Percentiles rank a stretch among this genome's conserved stretches.
Conservation (phyloP, 257 asterid genomes). For the Leonotis leonurus region DNA sequence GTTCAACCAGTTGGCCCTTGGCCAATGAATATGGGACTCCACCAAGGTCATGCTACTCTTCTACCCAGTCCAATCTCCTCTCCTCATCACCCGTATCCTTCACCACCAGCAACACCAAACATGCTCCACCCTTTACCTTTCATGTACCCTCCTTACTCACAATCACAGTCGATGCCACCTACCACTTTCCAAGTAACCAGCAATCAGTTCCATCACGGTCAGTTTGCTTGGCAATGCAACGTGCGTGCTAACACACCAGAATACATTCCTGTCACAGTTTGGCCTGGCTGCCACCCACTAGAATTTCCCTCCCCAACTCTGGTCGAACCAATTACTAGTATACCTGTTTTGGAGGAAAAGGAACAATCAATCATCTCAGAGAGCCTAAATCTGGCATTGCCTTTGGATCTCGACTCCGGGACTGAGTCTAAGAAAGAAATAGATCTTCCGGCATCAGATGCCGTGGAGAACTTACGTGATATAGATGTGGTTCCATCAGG, state of each 20-base stretch:
- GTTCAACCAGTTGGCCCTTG: conserved; percentile 73
- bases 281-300: conserved; percentile 72
- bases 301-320: conserved; percentile 62
- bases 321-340: conserved; percentile 50
- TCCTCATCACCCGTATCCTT: conserved; percentile 82
- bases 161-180: conserved; percentile 59
- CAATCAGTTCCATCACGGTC: conserved; percentile 64
- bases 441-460: conserved; percentile 47
- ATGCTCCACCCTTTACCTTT: conserved; percentile 83
- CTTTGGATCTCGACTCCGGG: conserved; percentile 50
- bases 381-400: conserved; percentile 45
- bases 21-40: conserved; percentile 85
- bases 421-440: conserved; percentile 57
- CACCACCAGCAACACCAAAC: conserved; percentile 88
- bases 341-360: conserved; percentile 34
- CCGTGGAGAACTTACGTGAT: conserved; percentile 37
- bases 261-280: conserved; percentile 53
- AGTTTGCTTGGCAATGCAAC: conserved; percentile 76
- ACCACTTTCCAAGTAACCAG: conserved; percentile 53
- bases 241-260: conserved; percentile 51
- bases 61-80: conserved; percentile 70
- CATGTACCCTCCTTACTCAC: conserved; percentile 75
- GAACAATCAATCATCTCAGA: conserved; percentile 42
- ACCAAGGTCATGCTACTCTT: conserved; percentile 68
- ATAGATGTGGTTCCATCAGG: conserved; percentile 32